Conservation (phyloP, 768 basidiomycete species). For the Lyophyllum atratum region DNA sequence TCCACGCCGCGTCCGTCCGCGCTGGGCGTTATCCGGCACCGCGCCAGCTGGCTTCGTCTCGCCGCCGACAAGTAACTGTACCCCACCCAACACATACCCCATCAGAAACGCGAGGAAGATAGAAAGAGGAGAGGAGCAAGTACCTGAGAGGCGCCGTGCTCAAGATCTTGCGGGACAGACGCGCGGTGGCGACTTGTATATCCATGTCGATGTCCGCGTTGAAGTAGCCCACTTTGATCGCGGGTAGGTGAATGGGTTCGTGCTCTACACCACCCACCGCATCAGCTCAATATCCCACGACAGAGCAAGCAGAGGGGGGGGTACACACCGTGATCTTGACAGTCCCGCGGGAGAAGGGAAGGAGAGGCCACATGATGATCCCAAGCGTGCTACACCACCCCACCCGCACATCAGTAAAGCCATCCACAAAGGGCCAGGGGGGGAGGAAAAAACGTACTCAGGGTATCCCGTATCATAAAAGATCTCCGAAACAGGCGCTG, state of each 20-base stretch:
- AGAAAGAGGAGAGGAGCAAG: neutral
- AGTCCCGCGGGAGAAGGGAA: constrained; percentile 57
- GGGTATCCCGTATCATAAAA: constrained; percentile 50
- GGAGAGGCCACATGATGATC: constrained; percentile 53
- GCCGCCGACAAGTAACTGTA: constrained; percentile 37
- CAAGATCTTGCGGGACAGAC: constrained; percentile 44
- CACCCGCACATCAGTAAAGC: neutral
- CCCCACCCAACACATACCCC: too few species aligned
- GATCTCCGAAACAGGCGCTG: constrained; percentile 49
- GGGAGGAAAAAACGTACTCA: constrained; percentile 30
- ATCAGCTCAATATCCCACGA: neutral
- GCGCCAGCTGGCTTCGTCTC: constrained; percentile 43
- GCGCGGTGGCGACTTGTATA: constrained; percentile 50
- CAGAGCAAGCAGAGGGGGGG: neutral
- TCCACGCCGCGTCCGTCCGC: constrained; percentile 50
- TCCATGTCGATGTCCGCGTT: constrained; percentile 47
- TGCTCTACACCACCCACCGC: constrained; percentile 31
- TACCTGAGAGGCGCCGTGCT: constrained; percentile 43
- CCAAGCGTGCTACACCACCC: constrained; percentile 37
- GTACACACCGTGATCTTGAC: constrained; percentile 43
- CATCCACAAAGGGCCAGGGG: neutral
- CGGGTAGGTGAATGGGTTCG: constrained; percentile 50
- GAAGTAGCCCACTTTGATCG: constrained; percentile 54
- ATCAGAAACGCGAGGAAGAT: neutral
- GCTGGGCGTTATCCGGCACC: constrained; percentile 43